Conservation (phyloP, 257 asterid genomes). For the Nicotiana benthamiana region DNA sequence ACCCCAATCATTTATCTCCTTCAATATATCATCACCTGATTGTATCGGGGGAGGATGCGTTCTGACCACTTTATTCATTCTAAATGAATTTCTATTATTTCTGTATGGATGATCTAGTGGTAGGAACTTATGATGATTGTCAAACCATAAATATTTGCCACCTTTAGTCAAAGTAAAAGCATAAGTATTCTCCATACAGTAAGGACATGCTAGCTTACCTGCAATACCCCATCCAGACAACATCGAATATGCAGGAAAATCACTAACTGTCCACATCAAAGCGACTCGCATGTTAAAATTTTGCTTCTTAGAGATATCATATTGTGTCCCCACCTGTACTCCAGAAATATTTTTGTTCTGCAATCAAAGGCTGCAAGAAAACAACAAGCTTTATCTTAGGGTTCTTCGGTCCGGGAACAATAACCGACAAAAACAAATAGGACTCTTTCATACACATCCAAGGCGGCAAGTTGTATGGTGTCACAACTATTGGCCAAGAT, state of each 20-base stretch:
- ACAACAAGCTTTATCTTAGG: neutral
- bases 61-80: no score
- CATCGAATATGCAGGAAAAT: no score
- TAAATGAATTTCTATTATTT: no score
- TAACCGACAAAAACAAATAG: neutral
- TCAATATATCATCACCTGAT: no score
- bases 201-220: no score
- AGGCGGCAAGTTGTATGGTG: neutral
- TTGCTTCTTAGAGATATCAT: neutral
- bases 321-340: neutral
- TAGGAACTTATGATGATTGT: no score
- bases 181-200: no score
- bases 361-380: neutral
- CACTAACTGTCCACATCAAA: neutral
- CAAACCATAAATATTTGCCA: no score
- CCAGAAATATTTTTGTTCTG: neutral
- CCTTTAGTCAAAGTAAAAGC: no score
- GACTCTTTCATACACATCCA: neutral
- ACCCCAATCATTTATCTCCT: neutral
- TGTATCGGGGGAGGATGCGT: no score
- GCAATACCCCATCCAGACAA: no score
- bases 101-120: no score
- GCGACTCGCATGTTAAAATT: neutral
- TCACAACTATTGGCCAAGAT: neutral
- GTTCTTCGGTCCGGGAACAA: neutral